phyloP scores from a whole-genome alignment of 192 early-diverging fungal species.

The Pecoramyces ruminantium region DNA sequence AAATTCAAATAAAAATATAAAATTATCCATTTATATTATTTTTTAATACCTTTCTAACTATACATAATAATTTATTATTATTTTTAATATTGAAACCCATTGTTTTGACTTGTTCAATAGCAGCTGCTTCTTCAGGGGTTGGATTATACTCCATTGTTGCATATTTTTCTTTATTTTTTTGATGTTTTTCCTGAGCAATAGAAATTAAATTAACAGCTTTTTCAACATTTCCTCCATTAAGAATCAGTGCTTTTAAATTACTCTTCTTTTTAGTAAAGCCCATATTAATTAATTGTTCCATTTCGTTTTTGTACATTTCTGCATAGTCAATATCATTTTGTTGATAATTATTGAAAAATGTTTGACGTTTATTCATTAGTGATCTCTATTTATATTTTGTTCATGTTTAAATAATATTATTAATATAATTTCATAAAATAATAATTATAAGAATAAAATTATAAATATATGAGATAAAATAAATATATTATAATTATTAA shows the following conservation, averaged over 20 bases:
- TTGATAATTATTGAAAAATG: neutral
- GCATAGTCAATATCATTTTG: neutral
- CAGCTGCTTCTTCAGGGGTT: neutral
- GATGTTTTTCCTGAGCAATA: neutral
- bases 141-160: neutral
- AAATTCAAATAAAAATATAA: too few relatives aligned
- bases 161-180: neutral
- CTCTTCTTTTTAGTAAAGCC: neutral
- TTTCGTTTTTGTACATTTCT: neutral
- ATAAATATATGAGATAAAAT: too few relatives aligned
- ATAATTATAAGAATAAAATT: too few relatives aligned
- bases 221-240: neutral
- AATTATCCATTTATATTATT: too few relatives aligned
- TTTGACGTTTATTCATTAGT: neutral
- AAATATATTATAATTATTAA: neutral
- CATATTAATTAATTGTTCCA: neutral
- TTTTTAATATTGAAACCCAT: neutral
- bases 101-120: neutral
- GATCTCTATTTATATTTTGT: neutral
- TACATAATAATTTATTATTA: neutral
- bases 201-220: neutral
- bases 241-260: neutral
- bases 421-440: too few relatives aligned
- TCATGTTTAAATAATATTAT: too few relatives aligned
- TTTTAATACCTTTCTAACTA: neutral